These are phyloP conservation scores for Candida rishiriensis DNA, from an alignment of 805 yeast species.

Conservation along the genomic window DNA sequence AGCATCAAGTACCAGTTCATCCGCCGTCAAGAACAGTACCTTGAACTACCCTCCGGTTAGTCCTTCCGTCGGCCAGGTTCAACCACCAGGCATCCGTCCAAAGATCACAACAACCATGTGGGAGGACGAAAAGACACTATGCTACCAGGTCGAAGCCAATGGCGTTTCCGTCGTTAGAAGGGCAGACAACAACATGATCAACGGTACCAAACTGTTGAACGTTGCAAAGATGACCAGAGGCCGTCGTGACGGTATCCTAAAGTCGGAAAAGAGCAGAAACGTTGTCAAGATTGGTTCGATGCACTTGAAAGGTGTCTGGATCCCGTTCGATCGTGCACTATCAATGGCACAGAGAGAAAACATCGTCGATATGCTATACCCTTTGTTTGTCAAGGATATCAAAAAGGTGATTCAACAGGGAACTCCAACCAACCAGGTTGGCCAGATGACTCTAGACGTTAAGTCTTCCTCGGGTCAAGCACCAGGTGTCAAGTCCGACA, in stretches of 20 bases:
- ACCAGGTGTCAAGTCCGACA: neutral
- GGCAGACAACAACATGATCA: slow-evolving; percentile 66
- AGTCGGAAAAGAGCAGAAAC: slow-evolving; percentile 57
- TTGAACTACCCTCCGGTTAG: slow-evolving; percentile 21
- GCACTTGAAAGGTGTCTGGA: slow-evolving; percentile 71
- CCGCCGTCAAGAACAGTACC: slow-evolving; percentile 8
- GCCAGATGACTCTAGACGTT: slow-evolving; percentile 16
- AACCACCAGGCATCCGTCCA: slow-evolving; percentile 45
- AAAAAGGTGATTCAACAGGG: slow-evolving; percentile 35
- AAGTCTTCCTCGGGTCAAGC: slow-evolving; percentile 6
- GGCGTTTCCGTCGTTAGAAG: slow-evolving; percentile 60
- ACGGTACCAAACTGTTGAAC: slow-evolving; percentile 61
- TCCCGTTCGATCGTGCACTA: slow-evolving; percentile 63
- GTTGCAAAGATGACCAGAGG: slow-evolving; percentile 72
- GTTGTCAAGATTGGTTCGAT: slow-evolving; percentile 69
- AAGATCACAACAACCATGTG: slow-evolving; percentile 65
- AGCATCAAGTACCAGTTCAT: slow-evolving; percentile 1
- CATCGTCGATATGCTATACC: slow-evolving; percentile 50
- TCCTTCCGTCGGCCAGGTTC: slow-evolving; percentile 34
- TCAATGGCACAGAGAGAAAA: slow-evolving; percentile 64
- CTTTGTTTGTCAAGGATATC: slow-evolving; percentile 58
- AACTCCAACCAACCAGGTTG: slow-evolving; percentile 24
- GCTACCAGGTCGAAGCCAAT: slow-evolving; percentile 66
- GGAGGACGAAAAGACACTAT: slow-evolving; percentile 66
- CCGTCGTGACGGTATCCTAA: slow-evolving; percentile 64